phyloP scores from a whole-genome alignment of 306 rosid genomes.

The Quercus engelmannii region DNA sequence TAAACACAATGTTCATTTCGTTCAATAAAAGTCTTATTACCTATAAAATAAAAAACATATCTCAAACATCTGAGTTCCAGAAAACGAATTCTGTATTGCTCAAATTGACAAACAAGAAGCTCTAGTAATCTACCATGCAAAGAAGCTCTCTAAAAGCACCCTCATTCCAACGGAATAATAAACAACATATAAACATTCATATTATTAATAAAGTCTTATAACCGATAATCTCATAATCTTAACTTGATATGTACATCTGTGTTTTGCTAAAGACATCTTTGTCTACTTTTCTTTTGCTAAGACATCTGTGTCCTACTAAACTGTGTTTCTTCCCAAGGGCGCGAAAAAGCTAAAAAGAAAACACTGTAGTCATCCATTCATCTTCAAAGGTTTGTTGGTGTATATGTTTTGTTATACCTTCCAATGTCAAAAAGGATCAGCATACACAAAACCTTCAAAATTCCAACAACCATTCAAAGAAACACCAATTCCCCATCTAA shows the following conservation, averaged over 20 bases:
- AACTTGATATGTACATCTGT: too few relatives aligned
- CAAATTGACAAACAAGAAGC: neutral
- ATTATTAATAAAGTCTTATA: neutral
- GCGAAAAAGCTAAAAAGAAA: neutral
- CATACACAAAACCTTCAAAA: constrained; percentile 14
- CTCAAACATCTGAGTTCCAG: neutral
- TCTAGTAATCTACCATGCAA: neutral
- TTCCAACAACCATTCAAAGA: constrained; percentile 2
- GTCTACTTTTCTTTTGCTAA: neutral
- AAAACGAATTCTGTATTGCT: neutral
- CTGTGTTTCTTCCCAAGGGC: too few relatives aligned
- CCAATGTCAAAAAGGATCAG: constrained; percentile 11
- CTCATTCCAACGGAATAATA: neutral
- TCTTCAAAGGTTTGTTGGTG: constrained; percentile 28
- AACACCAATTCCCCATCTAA: constrained; percentile 4
- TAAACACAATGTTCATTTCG: too few relatives aligned
- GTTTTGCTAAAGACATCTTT: constrained; percentile 4
- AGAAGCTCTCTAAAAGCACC: neutral
- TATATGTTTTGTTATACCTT: constrained; percentile 32
- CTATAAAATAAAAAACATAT: neutral
- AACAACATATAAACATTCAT: neutral
- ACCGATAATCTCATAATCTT: neutral
- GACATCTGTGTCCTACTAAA: too few relatives aligned
- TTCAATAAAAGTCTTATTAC: too few relatives aligned
- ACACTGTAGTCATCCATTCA: constrained; percentile 18